phyloP scores from a whole-genome alignment of 1,284 basidiomycete species.

The Rhodotorula sp. region DNA sequence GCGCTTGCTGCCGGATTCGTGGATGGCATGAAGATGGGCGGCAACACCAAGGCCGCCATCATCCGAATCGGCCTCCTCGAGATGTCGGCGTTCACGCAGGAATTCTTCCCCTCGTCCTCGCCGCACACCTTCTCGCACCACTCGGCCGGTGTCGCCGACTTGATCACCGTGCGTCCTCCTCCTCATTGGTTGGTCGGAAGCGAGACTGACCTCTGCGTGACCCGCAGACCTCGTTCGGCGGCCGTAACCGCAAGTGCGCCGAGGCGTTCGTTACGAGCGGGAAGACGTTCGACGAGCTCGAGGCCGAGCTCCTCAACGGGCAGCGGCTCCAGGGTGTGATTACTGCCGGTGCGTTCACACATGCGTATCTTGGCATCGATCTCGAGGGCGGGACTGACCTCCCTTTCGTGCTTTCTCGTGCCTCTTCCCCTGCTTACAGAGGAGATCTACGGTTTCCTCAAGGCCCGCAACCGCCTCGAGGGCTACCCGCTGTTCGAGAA shows the following conservation, averaged over 20 bases:
- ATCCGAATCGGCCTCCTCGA: conserved; percentile 60
- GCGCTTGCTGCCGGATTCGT: conserved; percentile 59
- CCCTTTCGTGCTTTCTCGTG: no score
- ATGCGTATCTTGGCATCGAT: no score
- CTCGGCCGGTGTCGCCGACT: conserved; percentile 60
- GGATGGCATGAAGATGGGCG: conserved; percentile 60
- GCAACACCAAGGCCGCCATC: conserved; percentile 62
- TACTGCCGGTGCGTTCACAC: conserved; percentile 2
- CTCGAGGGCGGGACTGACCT: no score
- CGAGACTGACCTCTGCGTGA: not conserved
- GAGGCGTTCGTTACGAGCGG: conserved; percentile 59
- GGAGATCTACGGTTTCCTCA: conserved; percentile 53
- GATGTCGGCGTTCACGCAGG: conserved; percentile 57
- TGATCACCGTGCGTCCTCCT: conserved; percentile 54
- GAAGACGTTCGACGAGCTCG: conserved; percentile 59
- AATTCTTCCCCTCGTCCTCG: conserved; percentile 60
- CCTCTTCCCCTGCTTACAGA: conserved; percentile 35
- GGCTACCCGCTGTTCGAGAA: conserved; percentile 20
- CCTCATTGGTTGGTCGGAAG: conserved; percentile 23
- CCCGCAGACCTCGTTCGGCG: conserved; percentile 57
- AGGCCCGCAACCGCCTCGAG: conserved; percentile 50
- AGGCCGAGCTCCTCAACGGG: conserved; percentile 60
- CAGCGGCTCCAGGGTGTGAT: conserved; percentile 59
- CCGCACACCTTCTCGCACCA: conserved; percentile 59
- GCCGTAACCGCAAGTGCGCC: conserved; percentile 59